phyloP scores from a whole-genome alignment of 2,329 filamentous ascomycete species.

The Alternaria arbusti region DNA sequence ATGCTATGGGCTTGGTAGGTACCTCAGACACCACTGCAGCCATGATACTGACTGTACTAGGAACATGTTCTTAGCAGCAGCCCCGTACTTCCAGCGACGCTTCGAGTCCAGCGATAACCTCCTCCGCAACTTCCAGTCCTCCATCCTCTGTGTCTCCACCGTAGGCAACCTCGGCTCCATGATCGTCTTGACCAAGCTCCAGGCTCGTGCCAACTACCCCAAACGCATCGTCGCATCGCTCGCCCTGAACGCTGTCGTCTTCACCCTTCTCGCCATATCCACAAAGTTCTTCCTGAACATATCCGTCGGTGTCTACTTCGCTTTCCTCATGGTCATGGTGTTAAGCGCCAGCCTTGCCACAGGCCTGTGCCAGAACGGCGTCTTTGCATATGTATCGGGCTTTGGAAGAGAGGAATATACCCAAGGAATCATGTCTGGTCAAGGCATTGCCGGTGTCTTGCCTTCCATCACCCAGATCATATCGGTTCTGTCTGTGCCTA shows the following conservation, averaged over 20 bases:
- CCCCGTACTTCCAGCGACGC: constrained; percentile 87
- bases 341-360: constrained; percentile 79
- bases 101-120: constrained; percentile 76
- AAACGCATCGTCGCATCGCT: constrained; percentile 82
- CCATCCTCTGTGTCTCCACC: constrained; percentile 86
- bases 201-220: constrained; percentile 84
- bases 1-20: constrained; percentile 97
- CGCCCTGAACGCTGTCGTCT: constrained; percentile 76
- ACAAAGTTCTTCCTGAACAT: constrained; percentile 71
- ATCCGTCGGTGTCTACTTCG: constrained; percentile 73
- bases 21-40: neutral
- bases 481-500: constrained; percentile 73
- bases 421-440: constrained; percentile 94
- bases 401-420: constrained; percentile 90
- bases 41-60: constrained; percentile 53
- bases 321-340: constrained; percentile 82
- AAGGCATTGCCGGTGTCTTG: constrained; percentile 88
- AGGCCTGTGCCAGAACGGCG: constrained; percentile 88
- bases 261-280: constrained; percentile 79
- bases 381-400: constrained; percentile 87
- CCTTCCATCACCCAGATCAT: constrained; percentile 87
- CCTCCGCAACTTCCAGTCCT: constrained; percentile 82
- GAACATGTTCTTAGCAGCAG: constrained; percentile 98
- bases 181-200: constrained; percentile 78
- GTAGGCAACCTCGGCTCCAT: constrained; percentile 80